Percentiles rank a stretch among this genome's conserved stretches.
Conservation (phyloP, 1,139 yeast species). For the Geotrichum restrictum region DNA sequence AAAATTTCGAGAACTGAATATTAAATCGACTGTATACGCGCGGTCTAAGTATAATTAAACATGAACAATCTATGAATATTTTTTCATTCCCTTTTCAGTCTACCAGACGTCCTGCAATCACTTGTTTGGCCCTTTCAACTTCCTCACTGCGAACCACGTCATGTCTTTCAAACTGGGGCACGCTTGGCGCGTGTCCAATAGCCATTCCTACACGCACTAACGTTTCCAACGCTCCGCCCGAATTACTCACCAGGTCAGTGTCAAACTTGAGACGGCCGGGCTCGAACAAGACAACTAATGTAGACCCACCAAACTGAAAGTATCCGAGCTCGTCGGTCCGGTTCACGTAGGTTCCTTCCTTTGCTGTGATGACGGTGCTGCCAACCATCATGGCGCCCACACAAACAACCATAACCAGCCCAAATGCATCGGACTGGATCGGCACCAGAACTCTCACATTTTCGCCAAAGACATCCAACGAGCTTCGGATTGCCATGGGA, state of each 20-base stretch:
- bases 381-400: constrained; percentile 99
- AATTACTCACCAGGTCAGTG: constrained; percentile 65
- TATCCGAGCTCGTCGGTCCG: constrained; percentile 88
- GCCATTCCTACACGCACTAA: constrained; percentile 87
- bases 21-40: too few species aligned
- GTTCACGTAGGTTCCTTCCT: constrained; percentile 54
- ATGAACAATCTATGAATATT: too few species aligned
- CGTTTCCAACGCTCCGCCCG: constrained; percentile 70
- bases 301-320: constrained; percentile 94
- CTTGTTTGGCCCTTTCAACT: constrained; percentile 28
- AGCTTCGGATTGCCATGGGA: constrained; percentile 92
- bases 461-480: constrained; percentile 88
- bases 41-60: too few species aligned
- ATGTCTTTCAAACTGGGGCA: constrained; percentile 28
- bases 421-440: constrained; percentile 68
- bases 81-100: background rate
- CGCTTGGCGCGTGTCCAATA: constrained; percentile 59
- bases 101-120: constrained; percentile 24
- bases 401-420: constrained; percentile 70
- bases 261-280: constrained; percentile 54
- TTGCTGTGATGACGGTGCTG: constrained; percentile 69
- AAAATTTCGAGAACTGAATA: too few species aligned
- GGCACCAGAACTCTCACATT: constrained; percentile 78
- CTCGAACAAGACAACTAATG: constrained; percentile 61
- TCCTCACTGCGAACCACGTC: constrained; percentile 26